A percentile compares a stretch with the other conserved stretches of the same genome.
Conservation (phyloP, 345 rosid genomes). For the Heritiera littoralis region DNA sequence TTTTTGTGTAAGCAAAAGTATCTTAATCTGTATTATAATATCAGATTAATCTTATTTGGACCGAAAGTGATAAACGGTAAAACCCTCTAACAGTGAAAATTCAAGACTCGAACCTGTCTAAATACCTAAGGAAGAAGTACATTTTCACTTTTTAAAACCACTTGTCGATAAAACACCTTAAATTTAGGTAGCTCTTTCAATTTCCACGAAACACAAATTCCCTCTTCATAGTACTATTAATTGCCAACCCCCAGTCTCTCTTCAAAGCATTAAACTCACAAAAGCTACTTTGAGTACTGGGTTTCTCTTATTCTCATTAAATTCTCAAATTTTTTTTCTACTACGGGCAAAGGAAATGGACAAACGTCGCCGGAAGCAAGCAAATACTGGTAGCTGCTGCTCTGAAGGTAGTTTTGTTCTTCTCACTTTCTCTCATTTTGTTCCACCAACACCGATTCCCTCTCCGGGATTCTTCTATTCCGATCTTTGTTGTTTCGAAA, state of each 20-base stretch:
- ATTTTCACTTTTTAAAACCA: no score
- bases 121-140: no score
- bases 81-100: no score
- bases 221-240: no score
- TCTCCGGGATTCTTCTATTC: not conserved
- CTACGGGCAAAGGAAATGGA: conserved; percentile 47
- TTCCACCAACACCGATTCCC: not conserved
- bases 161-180: no score
- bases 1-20: no score
- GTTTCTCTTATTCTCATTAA: not conserved
- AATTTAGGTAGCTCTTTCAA: not conserved
- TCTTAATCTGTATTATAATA: no score
- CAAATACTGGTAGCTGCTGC: conserved; percentile 46
- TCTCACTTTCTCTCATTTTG: not conserved
- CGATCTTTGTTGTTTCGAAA: not conserved
- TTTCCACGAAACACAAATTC: not conserved
- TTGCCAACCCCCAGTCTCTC: not conserved
- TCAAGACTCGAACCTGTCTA: no score
- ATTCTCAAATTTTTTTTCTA: not conserved
- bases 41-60: no score
- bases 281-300: not conserved
- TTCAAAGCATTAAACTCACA: not conserved
- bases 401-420: conserved; percentile 55
- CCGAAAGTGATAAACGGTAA: no score
- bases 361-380: conserved; percentile 66